phyloP scores from a whole-genome alignment of 2,329 filamentous ascomycete species.

The Curvularia hawaiiensis region DNA sequence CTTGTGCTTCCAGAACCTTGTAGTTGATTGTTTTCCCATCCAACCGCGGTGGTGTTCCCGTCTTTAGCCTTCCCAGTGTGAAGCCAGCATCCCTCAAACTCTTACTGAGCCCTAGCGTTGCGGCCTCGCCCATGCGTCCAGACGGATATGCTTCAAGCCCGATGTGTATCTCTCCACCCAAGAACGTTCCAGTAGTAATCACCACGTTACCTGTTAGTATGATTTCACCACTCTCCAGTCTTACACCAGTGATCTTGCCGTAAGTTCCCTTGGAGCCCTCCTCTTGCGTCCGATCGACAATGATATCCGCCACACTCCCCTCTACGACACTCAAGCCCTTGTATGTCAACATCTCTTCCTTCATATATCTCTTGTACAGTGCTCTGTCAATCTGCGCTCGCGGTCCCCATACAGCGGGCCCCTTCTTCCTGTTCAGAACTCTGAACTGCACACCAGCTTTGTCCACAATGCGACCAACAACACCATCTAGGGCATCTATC shows the following conservation, averaged over 20 bases:
- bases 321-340: slow-evolving; percentile 80
- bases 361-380: slow-evolving; percentile 90
- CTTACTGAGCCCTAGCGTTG: slow-evolving; percentile 90
- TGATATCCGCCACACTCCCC: slow-evolving; percentile 91
- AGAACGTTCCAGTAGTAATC: slow-evolving; percentile 95
- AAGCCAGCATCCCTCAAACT: slow-evolving; percentile 89
- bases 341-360: slow-evolving; percentile 78
- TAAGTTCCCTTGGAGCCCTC: slow-evolving; percentile 56
- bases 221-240: slow-evolving; percentile 84
- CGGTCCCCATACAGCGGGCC: slow-evolving; percentile 95
- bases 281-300: slow-evolving; percentile 64
- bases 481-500: slow-evolving; percentile 90
- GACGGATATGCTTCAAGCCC: slow-evolving; percentile 83
- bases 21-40: slow-evolving; percentile 85
- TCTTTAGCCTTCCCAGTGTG: slow-evolving; percentile 87
- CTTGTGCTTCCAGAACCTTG: slow-evolving; percentile 70
- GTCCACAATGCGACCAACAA: slow-evolving; percentile 87
- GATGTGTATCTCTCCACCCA: slow-evolving; percentile 96
- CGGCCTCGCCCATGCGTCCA: slow-evolving; percentile 90
- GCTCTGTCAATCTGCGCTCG: slow-evolving; percentile 92
- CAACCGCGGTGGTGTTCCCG: slow-evolving; percentile 89
- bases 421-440: slow-evolving; percentile 85
- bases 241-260: slow-evolving; percentile 81
- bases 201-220: slow-evolving; percentile 81
- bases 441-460: slow-evolving; percentile 95